These are phyloP conservation scores for Globisporangium carolinianum DNA, from an alignment of 352 stramenopile genomes.

Conservation along the genomic window DNA sequence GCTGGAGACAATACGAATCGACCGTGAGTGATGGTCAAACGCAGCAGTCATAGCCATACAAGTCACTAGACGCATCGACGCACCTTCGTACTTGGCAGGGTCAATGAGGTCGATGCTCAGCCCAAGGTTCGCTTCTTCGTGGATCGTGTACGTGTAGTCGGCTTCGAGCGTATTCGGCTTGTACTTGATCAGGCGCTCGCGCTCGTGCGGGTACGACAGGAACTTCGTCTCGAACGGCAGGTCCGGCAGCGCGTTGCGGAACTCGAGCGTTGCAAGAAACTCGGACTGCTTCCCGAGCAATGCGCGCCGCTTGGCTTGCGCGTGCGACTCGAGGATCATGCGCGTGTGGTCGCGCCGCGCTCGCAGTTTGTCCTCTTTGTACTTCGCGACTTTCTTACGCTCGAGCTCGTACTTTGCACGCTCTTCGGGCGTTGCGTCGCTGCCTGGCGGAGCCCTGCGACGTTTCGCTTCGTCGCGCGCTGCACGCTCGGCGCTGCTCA, in stretches of 20 bases:
- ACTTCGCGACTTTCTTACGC: constrained; percentile 84
- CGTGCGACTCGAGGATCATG: constrained; percentile 84
- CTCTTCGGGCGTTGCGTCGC: constrained; percentile 55
- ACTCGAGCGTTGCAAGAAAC: constrained; percentile 75
- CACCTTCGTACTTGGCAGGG: constrained; percentile 79
- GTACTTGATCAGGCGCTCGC: constrained; percentile 81
- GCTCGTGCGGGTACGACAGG: constrained; percentile 73
- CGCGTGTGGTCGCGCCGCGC: constrained; percentile 79
- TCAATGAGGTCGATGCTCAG: constrained; percentile 82
- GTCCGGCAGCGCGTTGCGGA: constrained; percentile 76
- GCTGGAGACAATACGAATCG: constrained; percentile 16
- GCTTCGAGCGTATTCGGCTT: constrained; percentile 79
- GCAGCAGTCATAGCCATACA: not conserved
- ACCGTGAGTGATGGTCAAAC: not conserved
- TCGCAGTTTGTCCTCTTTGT: constrained; percentile 87
- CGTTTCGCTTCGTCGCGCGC: constrained; percentile 29
- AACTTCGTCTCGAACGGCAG: constrained; percentile 86
- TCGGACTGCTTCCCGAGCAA: constrained; percentile 80
- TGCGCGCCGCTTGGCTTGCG: constrained; percentile 72
- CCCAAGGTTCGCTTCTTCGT: constrained; percentile 74
- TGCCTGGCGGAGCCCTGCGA: constrained; percentile 38
- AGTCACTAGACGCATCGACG: not conserved
- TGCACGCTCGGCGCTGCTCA: constrained; percentile 9
- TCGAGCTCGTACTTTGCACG: constrained; percentile 77
- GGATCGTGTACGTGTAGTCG: constrained; percentile 84